These are phyloP conservation scores for Hymenoscyphus fraxineus DNA, from an alignment of 2,329 filamentous ascomycete species.

Conservation along the genomic window DNA sequence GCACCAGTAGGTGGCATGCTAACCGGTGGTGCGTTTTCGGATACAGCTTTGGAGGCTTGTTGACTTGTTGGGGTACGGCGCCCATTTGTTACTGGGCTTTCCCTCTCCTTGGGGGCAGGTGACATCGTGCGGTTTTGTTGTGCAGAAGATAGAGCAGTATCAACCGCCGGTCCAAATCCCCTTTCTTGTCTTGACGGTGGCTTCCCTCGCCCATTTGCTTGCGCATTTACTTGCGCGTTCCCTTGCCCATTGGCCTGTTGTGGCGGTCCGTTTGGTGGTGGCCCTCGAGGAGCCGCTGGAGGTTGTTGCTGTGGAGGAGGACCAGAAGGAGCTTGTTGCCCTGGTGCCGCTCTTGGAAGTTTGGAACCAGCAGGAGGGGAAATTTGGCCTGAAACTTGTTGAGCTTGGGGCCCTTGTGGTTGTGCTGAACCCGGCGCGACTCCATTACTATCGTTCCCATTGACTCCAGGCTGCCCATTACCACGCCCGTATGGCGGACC, in stretches of 20 bases:
- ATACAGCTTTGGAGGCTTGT: constrained; percentile 36
- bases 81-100: constrained; percentile 55
- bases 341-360: constrained; percentile 50
- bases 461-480: constrained; percentile 36
- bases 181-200: constrained; percentile 29
- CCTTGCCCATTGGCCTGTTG: constrained; percentile 2
- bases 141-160: constrained; percentile 41
- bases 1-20: constrained; percentile 20
- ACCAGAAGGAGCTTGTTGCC: constrained; percentile 58
- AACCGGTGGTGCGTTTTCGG: constrained; percentile 28
- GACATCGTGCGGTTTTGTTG: constrained; percentile 33
- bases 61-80: constrained; percentile 59
- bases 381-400: neutral
- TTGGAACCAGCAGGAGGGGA: constrained; percentile 48
- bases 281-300: constrained; percentile 44
- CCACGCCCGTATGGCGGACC: constrained; percentile 30
- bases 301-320: constrained; percentile 63
- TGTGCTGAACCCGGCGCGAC: constrained; percentile 32
- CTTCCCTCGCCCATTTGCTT: constrained; percentile 25
- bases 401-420: constrained; percentile 47
- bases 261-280: neutral
- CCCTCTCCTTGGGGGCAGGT: constrained; percentile 41
- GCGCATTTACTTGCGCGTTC: constrained; percentile 12
- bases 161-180: constrained; percentile 30
- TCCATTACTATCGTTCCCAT: constrained; percentile 37